Evolutionary conservation across 2,329 filamentous ascomycete genomes (phyloP).

Genomic region (Colletotrichum paranaense): DNA sequence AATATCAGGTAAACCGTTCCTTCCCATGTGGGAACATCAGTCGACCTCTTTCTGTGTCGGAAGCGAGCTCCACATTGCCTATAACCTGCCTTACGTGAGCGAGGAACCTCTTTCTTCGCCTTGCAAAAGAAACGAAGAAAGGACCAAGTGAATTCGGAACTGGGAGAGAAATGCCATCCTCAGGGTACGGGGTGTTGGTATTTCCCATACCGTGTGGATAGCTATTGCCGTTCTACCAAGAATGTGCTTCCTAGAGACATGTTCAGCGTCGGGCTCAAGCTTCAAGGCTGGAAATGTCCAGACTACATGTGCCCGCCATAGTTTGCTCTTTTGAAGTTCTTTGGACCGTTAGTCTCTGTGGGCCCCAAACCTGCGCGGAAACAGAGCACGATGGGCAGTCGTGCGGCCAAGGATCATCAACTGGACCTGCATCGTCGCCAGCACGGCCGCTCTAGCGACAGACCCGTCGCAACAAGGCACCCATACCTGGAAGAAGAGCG

Average conservation of each 20-base stretch:
- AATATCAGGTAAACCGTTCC: background rate
- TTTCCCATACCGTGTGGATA: background rate
- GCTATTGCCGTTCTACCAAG: background rate
- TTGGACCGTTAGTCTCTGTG: background rate
- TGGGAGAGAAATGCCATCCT: background rate
- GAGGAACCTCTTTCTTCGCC: background rate
- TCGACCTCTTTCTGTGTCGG: background rate
- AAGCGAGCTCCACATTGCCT: background rate
- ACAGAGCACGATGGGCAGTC: conserved; percentile 1
- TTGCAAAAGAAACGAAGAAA: background rate
- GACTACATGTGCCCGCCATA: background rate
- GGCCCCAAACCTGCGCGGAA: background rate
- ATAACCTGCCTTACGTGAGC: background rate
- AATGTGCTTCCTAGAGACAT: background rate
- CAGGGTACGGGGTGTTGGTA: background rate
- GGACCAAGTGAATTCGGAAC: background rate
- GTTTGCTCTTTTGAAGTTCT: background rate
- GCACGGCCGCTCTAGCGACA: background rate
- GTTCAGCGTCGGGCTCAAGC: background rate
- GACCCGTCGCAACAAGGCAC: background rate
- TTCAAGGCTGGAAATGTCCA: background rate
- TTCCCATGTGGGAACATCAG: background rate
- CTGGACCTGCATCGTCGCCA: background rate
- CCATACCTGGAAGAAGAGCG: no score
- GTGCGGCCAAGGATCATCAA: background rate